These are phyloP conservation scores for Sporormia fimetaria DNA, from an alignment of 495 filamentous ascomycete species.

Conservation along the genomic window DNA sequence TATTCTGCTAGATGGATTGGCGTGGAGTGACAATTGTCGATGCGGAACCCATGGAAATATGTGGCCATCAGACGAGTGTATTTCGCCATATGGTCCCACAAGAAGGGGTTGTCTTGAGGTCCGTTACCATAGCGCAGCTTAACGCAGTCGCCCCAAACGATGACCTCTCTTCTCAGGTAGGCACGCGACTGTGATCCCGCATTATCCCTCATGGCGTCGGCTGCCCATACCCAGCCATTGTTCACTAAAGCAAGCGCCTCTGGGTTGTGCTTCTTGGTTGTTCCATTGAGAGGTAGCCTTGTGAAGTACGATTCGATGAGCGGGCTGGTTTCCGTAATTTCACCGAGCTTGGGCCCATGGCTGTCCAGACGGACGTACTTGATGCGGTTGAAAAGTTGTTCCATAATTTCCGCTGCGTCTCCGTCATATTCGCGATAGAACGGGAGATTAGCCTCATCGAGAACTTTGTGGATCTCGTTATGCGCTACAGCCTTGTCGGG, in stretches of 20 bases:
- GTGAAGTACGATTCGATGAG: conserved; percentile 97
- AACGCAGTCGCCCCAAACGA: conserved; percentile 97
- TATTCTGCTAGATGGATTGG: conserved; percentile 88
- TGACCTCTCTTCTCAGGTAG: conserved; percentile 88
- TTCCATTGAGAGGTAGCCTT: conserved; percentile 67
- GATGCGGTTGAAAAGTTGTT: conserved; percentile 86
- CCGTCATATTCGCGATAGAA: conserved; percentile 84
- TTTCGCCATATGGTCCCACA: conserved; percentile 91
- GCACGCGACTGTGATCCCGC: conserved; percentile 79
- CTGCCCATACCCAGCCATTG: conserved; percentile 99
- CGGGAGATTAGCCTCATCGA: conserved; percentile 76
- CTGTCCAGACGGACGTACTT: conserved; percentile 87
- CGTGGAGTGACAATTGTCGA: conserved; percentile 98
- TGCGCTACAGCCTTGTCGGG: conserved; percentile 28
- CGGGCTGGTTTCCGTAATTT: conserved; percentile 61
- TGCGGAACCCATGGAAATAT: conserved; percentile 89
- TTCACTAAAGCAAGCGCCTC: conserved; percentile 77
- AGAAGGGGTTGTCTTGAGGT: conserved; percentile 76
- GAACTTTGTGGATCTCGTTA: conserved; percentile 36
- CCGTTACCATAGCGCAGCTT: conserved; percentile 83
- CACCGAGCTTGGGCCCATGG: conserved; percentile 77
- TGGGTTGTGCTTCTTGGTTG: conserved; percentile 62
- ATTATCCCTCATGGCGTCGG: conserved; percentile 85
- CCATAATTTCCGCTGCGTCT: conserved; percentile 69
- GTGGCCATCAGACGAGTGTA: conserved; percentile 92